Evolutionary conservation across 2,329 filamentous ascomycete species (phyloP).

Genomic region (Penicillium rolfsii): DNA sequence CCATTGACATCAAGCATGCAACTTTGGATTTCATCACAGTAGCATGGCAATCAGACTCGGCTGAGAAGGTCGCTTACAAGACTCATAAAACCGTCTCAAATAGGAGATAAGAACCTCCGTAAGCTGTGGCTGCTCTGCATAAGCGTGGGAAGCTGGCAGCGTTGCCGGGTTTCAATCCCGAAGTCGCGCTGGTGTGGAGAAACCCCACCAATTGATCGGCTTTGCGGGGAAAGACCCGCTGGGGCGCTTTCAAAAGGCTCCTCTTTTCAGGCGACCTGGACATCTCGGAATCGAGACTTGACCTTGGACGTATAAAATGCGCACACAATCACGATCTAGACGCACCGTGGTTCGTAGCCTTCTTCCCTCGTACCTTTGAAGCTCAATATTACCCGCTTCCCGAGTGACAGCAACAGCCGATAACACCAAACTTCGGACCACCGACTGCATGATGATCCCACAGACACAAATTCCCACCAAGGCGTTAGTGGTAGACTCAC

Average conservation of each 20-base stretch:
- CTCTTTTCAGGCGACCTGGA: not conserved
- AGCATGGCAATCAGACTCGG: not conserved
- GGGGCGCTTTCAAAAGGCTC: not conserved
- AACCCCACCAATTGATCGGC: slow-evolving; percentile 5
- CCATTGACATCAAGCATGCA: not conserved
- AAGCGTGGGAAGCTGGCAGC: not conserved
- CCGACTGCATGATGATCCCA: slow-evolving; percentile 21
- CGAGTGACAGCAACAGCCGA: not conserved
- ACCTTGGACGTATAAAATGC: not conserved
- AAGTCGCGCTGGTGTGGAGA: slow-evolving; percentile 14
- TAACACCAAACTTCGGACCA: not conserved
- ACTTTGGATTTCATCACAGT: too few species aligned
- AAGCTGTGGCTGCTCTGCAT: not conserved
- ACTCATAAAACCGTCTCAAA: not conserved
- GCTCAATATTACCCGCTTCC: not conserved
- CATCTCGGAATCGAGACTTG: not conserved
- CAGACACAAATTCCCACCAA: slow-evolving; percentile 24
- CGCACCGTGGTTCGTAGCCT: not conserved
- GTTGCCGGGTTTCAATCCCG: slow-evolving; percentile 16
- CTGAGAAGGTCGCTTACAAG: not conserved
- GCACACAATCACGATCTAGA: not conserved
- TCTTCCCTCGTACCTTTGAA: not conserved
- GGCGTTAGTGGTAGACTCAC: slow-evolving; percentile 26
- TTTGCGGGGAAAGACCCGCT: slow-evolving; percentile 16
- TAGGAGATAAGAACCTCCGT: not conserved